phyloP scores from a whole-genome alignment of 176 grass and related monocot species.

The Zoysia pacifica region DNA sequence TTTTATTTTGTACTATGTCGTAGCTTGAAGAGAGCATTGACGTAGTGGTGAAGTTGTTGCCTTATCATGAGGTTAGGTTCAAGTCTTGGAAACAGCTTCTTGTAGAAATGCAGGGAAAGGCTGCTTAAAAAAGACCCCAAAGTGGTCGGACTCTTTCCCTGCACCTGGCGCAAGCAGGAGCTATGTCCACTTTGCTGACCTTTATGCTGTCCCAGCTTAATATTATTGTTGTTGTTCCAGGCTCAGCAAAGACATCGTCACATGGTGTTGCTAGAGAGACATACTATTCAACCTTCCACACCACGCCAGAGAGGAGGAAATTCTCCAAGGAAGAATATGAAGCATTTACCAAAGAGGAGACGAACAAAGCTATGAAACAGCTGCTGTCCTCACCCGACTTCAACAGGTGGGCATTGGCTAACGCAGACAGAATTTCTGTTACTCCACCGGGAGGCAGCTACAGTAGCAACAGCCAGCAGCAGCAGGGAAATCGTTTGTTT shows the following conservation, averaged over 20 bases:
- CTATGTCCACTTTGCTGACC: no score
- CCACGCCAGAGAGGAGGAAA: slow-evolving; percentile 59
- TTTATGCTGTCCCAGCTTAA: neutral
- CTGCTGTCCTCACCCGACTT: slow-evolving; percentile 75
- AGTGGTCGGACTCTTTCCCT: no score
- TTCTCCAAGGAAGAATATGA: slow-evolving; percentile 79
- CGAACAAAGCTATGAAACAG: slow-evolving; percentile 62
- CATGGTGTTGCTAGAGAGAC: slow-evolving; percentile 40
- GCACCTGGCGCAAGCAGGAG: no score
- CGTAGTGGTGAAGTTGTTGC: no score
- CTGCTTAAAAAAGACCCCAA: no score
- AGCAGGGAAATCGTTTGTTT: slow-evolving; percentile 47
- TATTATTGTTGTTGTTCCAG: slow-evolving; percentile 43
- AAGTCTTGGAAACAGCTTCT: no score
- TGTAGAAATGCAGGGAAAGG: no score
- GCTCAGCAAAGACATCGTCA: slow-evolving; percentile 19
- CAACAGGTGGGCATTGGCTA: slow-evolving; percentile 73
- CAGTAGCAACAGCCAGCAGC: slow-evolving; percentile 42
- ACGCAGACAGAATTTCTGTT: slow-evolving; percentile 68
- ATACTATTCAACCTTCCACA: slow-evolving; percentile 80
- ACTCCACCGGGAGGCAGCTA: slow-evolving; percentile 45
- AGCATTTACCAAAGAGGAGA: slow-evolving; percentile 71
- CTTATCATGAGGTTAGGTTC: no score
- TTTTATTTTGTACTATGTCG: neutral
- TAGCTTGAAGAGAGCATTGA: no score